A percentile compares a stretch with the other conserved stretches of the same genome.
These are phyloP conservation scores for Populus trichocarpa DNA, from an alignment of 441 rosid genomes.

Conservation along the genomic window DNA sequence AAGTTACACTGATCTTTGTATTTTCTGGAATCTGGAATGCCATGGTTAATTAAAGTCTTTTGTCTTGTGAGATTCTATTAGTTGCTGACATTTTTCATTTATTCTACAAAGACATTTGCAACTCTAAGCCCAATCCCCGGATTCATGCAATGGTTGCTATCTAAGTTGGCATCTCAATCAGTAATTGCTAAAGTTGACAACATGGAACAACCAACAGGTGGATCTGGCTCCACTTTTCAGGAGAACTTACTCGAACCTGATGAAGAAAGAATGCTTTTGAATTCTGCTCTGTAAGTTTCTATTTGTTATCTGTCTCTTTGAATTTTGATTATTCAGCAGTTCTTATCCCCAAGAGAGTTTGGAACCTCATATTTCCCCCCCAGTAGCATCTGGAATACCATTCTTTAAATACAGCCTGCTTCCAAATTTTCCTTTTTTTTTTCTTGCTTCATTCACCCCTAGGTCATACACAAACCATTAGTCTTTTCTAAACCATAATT, in stretches of 20 bases:
- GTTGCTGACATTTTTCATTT: constrained; percentile 19
- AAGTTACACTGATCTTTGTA: neutral
- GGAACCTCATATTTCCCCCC: neutral
- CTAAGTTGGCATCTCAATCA: constrained; percentile 83
- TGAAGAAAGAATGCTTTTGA: constrained; percentile 74
- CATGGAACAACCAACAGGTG: constrained; percentile 29
- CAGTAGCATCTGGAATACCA: neutral
- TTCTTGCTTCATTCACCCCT: no score
- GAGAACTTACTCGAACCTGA: constrained; percentile 79
- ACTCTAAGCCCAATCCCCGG: constrained; percentile 97
- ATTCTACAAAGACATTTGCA: constrained; percentile 64
- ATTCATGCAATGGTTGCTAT: constrained; percentile 82
- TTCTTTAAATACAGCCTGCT: neutral
- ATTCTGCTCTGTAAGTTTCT: constrained; percentile 25
- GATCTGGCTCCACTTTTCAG: constrained; percentile 49
- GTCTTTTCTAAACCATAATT: no score
- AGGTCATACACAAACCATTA: no score
- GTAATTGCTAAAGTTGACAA: constrained; percentile 51
- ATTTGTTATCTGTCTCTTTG: neutral
- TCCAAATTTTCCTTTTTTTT: neutral
- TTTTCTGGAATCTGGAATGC: neutral
- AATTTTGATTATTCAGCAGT: neutral
- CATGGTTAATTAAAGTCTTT: neutral
- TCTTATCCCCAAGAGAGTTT: neutral
- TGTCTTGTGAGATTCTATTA: constrained; percentile 8